Evolutionary conservation across 2,329 filamentous ascomycete genomes (phyloP), one percentile per base, ranked within the genome.

Genomic region (Botryotinia globosa): DNA sequence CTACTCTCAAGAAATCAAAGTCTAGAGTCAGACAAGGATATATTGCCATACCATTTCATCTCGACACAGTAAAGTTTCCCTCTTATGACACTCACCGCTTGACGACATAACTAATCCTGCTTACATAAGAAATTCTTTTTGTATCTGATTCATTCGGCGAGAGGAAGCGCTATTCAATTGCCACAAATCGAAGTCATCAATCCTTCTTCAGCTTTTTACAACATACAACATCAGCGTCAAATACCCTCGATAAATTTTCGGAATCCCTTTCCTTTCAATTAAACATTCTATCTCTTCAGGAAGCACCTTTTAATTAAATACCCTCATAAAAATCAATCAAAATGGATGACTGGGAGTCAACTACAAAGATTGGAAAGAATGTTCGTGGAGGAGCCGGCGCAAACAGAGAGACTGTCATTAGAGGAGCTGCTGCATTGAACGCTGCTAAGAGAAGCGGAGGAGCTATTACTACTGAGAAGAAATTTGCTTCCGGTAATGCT

Each of bases 331-430:
- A 25, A 58, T 48, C 68, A 69, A 18, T 58, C 64, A 83, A 78
- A 78, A 88, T 89, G 90, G 86, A 88, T 81, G 94, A 97, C 80
- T 98, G 95, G 94, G 92, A 97, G 80, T 83, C 85, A 78, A 90
- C 92, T 79, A 97, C 94, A 85, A 97, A 96, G 88, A 98, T 99
- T 81, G 96, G 96, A 81, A 93, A 90, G 89, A 95, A 92, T 85
- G 88, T 88, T 81, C 90, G 90, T 77, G 88, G 90, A 77, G 92
- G 91, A 78, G 87, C 83, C 73, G 83, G 82, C 72, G 85, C 71
- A 70, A 34, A 89, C 77, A 92, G 93, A 78, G 94, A 98, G 87
- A 97, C 92, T 5, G 94, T 98, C 78, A 88, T 98, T 82, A 92
- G 92, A 82, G 93, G 95, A 81, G 94, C 93, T 83, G 80, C 85